Percentiles rank a stretch among this genome's conserved stretches.
phyloP scores from a whole-genome alignment of 768 basidiomycete genomes.

The Suillus occidentalis region DNA sequence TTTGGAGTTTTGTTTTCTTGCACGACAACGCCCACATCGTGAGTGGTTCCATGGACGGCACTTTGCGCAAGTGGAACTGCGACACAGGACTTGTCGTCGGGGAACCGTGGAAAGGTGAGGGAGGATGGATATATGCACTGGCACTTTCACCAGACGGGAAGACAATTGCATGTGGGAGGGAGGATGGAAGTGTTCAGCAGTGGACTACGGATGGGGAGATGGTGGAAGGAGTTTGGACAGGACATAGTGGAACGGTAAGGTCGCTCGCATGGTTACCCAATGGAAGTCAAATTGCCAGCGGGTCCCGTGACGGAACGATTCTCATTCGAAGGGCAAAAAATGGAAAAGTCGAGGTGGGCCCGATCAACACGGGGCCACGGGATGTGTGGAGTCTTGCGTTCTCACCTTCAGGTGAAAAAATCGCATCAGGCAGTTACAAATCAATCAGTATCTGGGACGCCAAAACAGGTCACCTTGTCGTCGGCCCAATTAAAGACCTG shows the following conservation, averaged over 20 bases:
- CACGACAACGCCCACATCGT: background rate
- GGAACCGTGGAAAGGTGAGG: background rate
- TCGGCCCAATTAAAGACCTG: background rate
- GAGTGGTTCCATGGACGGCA: background rate
- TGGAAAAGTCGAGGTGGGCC: no score
- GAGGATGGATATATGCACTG: background rate
- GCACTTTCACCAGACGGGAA: background rate
- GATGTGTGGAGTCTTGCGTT: no score
- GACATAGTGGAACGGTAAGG: background rate
- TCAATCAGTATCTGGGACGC: background rate
- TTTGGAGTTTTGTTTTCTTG: background rate
- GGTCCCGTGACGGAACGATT: background rate
- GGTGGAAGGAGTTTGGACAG: background rate
- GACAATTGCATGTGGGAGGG: background rate
- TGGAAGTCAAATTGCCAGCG: background rate
- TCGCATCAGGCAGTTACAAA: no score
- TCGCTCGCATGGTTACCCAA: background rate
- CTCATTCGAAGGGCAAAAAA: background rate
- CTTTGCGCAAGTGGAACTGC: background rate
- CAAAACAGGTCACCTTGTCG: background rate
- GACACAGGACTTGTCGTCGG: background rate
- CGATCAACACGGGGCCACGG: no score
- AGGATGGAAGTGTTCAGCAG: background rate
- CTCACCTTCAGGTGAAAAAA: no score
- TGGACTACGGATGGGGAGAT: background rate